Evolutionary conservation across 2,329 filamentous ascomycete genomes (phyloP).

Genomic region (Fusarium pseudoanthophilum): DNA sequence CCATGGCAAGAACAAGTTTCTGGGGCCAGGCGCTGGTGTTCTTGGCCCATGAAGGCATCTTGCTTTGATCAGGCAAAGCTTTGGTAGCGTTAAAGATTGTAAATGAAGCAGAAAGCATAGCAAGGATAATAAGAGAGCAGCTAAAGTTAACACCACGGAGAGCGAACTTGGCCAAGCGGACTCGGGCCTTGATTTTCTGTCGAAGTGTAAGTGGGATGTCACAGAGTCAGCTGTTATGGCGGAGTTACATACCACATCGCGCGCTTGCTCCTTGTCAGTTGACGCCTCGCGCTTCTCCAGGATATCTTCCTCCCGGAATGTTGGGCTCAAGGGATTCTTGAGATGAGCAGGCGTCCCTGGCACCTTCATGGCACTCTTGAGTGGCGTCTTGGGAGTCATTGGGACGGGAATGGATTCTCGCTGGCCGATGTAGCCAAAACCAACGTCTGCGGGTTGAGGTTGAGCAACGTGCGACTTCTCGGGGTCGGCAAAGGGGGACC

Average conservation of each 20-base stretch:
- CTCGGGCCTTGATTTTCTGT: slow-evolving; percentile 91
- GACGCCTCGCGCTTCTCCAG: slow-evolving; percentile 84
- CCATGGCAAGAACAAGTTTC: slow-evolving; percentile 80
- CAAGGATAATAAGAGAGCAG: slow-evolving; percentile 92
- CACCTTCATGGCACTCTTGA: slow-evolving; percentile 91
- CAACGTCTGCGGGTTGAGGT: slow-evolving; percentile 83
- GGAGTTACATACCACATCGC: slow-evolving; percentile 78
- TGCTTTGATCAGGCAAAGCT: slow-evolving; percentile 77
- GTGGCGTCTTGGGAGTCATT: slow-evolving; percentile 77
- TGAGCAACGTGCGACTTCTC: slow-evolving; percentile 66
- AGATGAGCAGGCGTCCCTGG: slow-evolving; percentile 83
- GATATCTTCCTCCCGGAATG: slow-evolving; percentile 86
- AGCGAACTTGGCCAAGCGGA: slow-evolving; percentile 92
- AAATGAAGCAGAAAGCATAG: slow-evolving; percentile 90
- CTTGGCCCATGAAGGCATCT: slow-evolving; percentile 84
- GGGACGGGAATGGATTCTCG: slow-evolving; percentile 69
- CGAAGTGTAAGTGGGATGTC: slow-evolving; percentile 42
- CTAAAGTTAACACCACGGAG: slow-evolving; percentile 97
- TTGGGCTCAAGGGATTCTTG: slow-evolving; percentile 86
- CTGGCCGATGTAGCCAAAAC: slow-evolving; percentile 88
- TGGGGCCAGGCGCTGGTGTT: slow-evolving; percentile 90
- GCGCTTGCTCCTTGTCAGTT: slow-evolving; percentile 88
- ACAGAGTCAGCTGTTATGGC: neutral
- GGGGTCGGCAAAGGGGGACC: slow-evolving; percentile 69
- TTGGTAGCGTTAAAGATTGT: slow-evolving; percentile 92